These are phyloP conservation scores for Lomentospora prolificans DNA, from an alignment of 2,329 filamentous ascomycete species.

Conservation along the genomic window DNA sequence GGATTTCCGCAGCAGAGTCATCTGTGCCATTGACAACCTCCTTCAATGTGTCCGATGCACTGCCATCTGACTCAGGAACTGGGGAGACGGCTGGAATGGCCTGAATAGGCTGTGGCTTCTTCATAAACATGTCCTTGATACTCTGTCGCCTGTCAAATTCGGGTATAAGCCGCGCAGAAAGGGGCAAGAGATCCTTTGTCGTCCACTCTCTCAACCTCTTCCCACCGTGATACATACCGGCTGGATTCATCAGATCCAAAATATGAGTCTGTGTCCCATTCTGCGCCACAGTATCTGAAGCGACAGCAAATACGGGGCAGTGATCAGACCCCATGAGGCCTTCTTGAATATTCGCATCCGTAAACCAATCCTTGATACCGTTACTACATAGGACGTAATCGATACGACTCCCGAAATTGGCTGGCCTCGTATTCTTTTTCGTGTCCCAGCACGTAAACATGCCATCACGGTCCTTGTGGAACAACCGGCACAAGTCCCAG, in stretches of 20 bases:
- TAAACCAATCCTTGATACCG: slow-evolving; percentile 71
- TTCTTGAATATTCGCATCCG: slow-evolving; percentile 78
- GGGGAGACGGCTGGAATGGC: slow-evolving; percentile 10
- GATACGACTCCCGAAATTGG: slow-evolving; percentile 85
- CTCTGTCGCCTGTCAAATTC: slow-evolving; percentile 78
- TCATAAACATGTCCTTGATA: slow-evolving; percentile 88
- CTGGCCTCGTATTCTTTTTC: slow-evolving; percentile 87
- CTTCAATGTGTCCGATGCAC: not conserved
- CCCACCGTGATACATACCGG: slow-evolving; percentile 60
- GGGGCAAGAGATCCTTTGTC: slow-evolving; percentile 54
- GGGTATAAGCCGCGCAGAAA: slow-evolving; percentile 74
- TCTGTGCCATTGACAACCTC: not conserved
- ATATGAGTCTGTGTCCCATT: slow-evolving; percentile 42
- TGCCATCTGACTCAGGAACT: too few species aligned
- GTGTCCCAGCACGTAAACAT: slow-evolving; percentile 99
- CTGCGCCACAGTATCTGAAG: slow-evolving; percentile 52
- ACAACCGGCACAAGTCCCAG: slow-evolving; percentile 74
- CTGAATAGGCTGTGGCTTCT: slow-evolving; percentile 30
- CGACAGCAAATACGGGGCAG: slow-evolving; percentile 77
- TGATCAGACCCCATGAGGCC: slow-evolving; percentile 92
- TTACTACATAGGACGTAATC: slow-evolving; percentile 85
- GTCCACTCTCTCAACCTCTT: slow-evolving; percentile 57
- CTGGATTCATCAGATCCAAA: slow-evolving; percentile 68
- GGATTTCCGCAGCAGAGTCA: not conserved
- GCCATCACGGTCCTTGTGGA: slow-evolving; percentile 66